Percentiles rank a stretch among this genome's conserved stretches.
Conservation (phyloP, 1,284 basidiomycete genomes). For the Porogramme epimiltina region DNA sequence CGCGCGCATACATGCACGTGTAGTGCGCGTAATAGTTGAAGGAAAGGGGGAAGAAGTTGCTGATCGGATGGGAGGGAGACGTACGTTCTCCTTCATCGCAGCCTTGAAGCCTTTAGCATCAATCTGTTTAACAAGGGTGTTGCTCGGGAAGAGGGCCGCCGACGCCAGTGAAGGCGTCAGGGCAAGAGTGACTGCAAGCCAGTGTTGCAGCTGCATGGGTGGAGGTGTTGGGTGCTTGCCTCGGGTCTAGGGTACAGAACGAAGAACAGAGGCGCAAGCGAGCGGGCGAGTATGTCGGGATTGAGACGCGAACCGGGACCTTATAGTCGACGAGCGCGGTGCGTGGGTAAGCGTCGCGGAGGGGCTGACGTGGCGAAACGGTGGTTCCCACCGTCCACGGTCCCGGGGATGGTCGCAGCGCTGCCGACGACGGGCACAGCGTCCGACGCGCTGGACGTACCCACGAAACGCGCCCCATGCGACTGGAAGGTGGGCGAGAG, state of each 20-base stretch:
- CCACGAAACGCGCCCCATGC: slow-evolving; percentile 25
- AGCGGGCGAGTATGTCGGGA: slow-evolving; percentile 5
- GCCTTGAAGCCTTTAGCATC: slow-evolving; percentile 74
- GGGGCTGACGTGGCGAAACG: slow-evolving; percentile 32
- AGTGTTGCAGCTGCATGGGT: slow-evolving; percentile 31
- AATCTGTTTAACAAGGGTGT: slow-evolving; percentile 74
- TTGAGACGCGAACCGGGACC: slow-evolving; percentile 10
- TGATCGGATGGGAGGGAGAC: slow-evolving; percentile 30
- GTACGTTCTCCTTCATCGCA: slow-evolving; percentile 76
- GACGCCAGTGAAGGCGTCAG: slow-evolving; percentile 56
- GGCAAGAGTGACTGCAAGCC: slow-evolving; percentile 34
- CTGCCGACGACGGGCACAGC: slow-evolving; percentile 23
- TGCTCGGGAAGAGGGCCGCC: slow-evolving; percentile 74
- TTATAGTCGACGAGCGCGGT: slow-evolving; percentile 22
- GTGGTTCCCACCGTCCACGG: slow-evolving; percentile 32
- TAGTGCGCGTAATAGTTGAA: neutral
- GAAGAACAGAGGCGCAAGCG: slow-evolving; percentile 1
- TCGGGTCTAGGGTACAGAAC: neutral
- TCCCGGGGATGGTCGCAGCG: slow-evolving; percentile 22
- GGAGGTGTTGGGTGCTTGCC: neutral
- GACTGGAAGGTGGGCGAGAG: slow-evolving; percentile 14
- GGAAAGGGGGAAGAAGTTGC: no score
- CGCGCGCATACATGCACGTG: no score
- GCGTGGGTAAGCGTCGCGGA: slow-evolving; percentile 24
- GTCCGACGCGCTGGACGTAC: slow-evolving; percentile 13